Base-by-base conservation (phyloP, 148 eudicot species). In the Rhododendron ferrugineum region DNA sequence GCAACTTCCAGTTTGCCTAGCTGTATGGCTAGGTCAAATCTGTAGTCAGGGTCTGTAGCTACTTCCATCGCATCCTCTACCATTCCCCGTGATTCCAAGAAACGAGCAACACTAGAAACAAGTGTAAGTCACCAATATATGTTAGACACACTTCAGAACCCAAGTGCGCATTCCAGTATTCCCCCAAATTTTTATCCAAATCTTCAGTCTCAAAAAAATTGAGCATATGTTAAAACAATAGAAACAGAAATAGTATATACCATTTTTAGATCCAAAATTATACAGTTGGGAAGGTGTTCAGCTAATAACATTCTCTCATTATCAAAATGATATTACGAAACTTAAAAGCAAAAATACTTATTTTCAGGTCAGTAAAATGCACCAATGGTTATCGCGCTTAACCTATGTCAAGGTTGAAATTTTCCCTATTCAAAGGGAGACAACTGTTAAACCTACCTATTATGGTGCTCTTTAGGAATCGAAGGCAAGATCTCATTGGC, bases 11-110 rank as follows among this genome's bases (percentile, higher is more conserved):
- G 92, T 88, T 90, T 95, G 79, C 98, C 96, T 46, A 97, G 97
- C 89, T 95, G 99, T 89, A 97, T 94, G 89, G 99, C 96, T 80
- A 97, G 93, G 81, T 95, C 99, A 97, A 97, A 97, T 92, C 95
- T 95, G 87, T 97, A 97, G 88, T 95, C 99, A 85, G 97, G 98
- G 75, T 97, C 99, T 82, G 98, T 95, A 64, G 99, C 99, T 86
- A 97, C 94, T 90, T 95, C 99, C 78, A 95, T 90, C 79, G 99
- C 99, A 86, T 97, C 98, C 89, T 92, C 98, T 83, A 94, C 88
- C 96, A 94, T 97, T 49, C 93, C 98, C 84, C 98, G 93, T 83
- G 99, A 95, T 92, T 97, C 99, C 92, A 97, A 87, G 90, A 97
- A 95, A 46, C 87, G 98, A 34, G 98, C 99, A 89, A 97, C 99